A percentile compares a stretch with the other conserved stretches of the same genome.
Conservation (phyloP, 75 land plant species). For the Cryptomeria japonica region DNA sequence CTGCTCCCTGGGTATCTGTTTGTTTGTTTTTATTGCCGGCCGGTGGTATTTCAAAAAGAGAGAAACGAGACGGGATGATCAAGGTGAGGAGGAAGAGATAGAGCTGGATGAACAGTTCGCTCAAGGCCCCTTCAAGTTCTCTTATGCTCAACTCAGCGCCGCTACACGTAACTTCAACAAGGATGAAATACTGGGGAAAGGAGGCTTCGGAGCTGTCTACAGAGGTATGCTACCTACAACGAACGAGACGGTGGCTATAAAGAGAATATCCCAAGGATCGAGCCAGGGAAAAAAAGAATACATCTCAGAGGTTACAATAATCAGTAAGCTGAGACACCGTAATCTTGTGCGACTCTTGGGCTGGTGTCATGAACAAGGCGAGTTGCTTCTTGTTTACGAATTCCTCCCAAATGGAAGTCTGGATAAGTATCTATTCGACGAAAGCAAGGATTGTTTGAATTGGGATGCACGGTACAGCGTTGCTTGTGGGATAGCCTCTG, state of each 20-base stretch:
- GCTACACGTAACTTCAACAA: neutral
- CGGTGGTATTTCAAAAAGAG: neutral
- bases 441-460: constrained; percentile 6
- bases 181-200: constrained; percentile 28
- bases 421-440: constrained; percentile 14
- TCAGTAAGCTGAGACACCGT: constrained; percentile 2
- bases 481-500: constrained; percentile 52
- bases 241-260: constrained; percentile 17
- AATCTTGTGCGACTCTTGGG: too few relatives aligned
- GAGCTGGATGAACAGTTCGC: neutral
- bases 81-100: constrained; percentile 1
- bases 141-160: constrained; percentile 17
- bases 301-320: neutral
- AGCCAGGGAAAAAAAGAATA: too few relatives aligned
- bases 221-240: too few relatives aligned
- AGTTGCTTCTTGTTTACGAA: too few relatives aligned
- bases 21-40: neutral
- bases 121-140: neutral
- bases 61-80: neutral
- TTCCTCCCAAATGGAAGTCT: constrained; percentile 12
- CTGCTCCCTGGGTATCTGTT: too few relatives aligned
- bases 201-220: too few relatives aligned
- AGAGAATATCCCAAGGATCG: too few relatives aligned
- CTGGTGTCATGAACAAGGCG: too few relatives aligned
- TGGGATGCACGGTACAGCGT: constrained; percentile 33